Percentiles rank a stretch among this genome's conserved stretches.
Conservation (phyloP, 129 eudicot species). For the Centrapalus pauciflorus region DNA sequence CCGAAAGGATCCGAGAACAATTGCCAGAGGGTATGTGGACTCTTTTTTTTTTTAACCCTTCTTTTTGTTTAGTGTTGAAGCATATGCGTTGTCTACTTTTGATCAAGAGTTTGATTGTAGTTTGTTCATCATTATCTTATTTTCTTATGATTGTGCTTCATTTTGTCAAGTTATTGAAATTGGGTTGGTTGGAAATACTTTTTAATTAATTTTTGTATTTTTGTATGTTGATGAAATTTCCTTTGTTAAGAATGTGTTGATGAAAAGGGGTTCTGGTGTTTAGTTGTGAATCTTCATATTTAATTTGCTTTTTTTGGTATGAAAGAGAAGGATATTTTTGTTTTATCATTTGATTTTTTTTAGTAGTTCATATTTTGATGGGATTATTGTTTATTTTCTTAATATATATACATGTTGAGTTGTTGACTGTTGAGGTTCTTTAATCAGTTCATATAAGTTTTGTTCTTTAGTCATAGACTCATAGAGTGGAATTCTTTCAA, state of each 20-base stretch:
- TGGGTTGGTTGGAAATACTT: too few species aligned
- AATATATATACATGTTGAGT: neutral
- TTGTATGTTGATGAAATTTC: neutral
- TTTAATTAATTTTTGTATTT: neutral
- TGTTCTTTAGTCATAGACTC: conserved; percentile 2
- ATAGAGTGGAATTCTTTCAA: neutral
- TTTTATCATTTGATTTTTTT: neutral
- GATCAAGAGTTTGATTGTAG: neutral
- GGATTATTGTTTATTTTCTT: conserved; percentile 4
- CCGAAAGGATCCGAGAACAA: conserved; percentile 26
- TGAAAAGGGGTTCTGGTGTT: conserved; percentile 5
- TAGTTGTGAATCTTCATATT: neutral
- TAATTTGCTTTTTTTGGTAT: neutral
- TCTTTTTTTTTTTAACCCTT: neutral
- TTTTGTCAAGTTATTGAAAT: neutral
- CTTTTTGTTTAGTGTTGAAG: neutral
- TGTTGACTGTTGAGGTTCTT: neutral
- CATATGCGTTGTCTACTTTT: neutral
- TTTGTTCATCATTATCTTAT: neutral
- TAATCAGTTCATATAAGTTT: neutral
- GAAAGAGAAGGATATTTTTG: neutral
- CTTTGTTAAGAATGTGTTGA: conserved; percentile 5
- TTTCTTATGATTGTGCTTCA: neutral
- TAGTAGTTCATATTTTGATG: neutral
- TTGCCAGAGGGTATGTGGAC: conserved; percentile 20